Percentiles rank a stretch among this genome's conserved stretches.
These are phyloP conservation scores for Onygena corvina DNA, from an alignment of 2,329 filamentous ascomycete genomes.

Conservation along the genomic window DNA sequence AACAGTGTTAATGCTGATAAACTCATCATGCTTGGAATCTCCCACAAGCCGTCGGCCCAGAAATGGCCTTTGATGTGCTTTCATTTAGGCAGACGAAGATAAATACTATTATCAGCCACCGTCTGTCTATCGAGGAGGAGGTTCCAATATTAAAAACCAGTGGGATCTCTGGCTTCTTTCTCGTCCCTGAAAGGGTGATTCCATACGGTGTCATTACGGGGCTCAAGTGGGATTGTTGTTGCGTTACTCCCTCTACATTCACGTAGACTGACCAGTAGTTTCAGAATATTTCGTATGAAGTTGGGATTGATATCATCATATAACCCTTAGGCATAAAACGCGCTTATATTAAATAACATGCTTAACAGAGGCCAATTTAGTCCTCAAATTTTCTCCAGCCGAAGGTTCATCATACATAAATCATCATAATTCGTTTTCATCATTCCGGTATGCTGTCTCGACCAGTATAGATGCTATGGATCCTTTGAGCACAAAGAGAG, in stretches of 20 bases:
- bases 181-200: not conserved
- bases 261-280: no score
- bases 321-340: no score
- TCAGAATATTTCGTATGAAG: not conserved
- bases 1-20: not conserved
- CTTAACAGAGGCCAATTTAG: not conserved
- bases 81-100: not conserved
- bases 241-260: conserved; percentile 21
- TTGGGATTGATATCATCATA: not conserved
- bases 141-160: conserved; percentile 16
- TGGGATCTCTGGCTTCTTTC: conserved; percentile 16
- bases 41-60: not conserved
- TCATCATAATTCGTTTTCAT: conserved; percentile 2
- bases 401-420: not conserved
- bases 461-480: not conserved
- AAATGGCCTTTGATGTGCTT: not conserved
- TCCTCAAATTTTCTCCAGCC: not conserved
- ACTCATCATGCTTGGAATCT: not conserved
- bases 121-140: not conserved
- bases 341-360: no score
- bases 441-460: not conserved
- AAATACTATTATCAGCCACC: not conserved
- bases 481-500: not conserved
- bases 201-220: not conserved
- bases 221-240: conserved; percentile 17